These are phyloP conservation scores for Saturnispora dispora DNA, from an alignment of 805 yeast species.

Conservation along the genomic window DNA sequence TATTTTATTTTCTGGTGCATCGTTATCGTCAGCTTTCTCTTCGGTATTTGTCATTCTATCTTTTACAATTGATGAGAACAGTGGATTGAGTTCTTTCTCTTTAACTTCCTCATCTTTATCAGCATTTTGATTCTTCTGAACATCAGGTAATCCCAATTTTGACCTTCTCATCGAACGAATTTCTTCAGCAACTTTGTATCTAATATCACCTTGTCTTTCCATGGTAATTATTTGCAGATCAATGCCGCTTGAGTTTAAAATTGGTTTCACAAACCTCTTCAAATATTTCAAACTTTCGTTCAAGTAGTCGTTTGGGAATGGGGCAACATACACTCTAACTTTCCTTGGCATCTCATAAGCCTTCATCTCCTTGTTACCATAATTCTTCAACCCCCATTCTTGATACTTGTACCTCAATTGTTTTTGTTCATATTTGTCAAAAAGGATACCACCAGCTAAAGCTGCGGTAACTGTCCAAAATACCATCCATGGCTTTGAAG, in stretches of 20 bases:
- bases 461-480: conserved; percentile 67
- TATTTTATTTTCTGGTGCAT: conserved; percentile 17
- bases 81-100: conserved; percentile 5
- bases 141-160: conserved; percentile 21
- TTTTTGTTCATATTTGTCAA: conserved; percentile 70
- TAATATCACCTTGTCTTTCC: conserved; percentile 80
- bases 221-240: conserved; percentile 76
- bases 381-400: conserved; percentile 35
- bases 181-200: conserved; percentile 72
- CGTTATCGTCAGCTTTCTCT: neutral
- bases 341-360: conserved; percentile 58
- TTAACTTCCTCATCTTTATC: neutral
- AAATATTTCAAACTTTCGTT: conserved; percentile 67
- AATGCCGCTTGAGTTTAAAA: conserved; percentile 71
- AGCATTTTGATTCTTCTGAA: conserved; percentile 6
- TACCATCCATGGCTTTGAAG: conserved; percentile 88
- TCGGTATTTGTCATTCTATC: neutral
- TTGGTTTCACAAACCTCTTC: conserved; percentile 75
- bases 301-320: conserved; percentile 92
- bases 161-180: conserved; percentile 61
- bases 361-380: conserved; percentile 19
- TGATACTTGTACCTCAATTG: conserved; percentile 53
- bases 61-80: conserved; percentile 8
- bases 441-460: conserved; percentile 65
- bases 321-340: conserved; percentile 76